Percentiles rank a stretch among this genome's conserved stretches.
Conservation (phyloP, 1,139 yeast genomes). For the Taphrina wiesneri region DNA sequence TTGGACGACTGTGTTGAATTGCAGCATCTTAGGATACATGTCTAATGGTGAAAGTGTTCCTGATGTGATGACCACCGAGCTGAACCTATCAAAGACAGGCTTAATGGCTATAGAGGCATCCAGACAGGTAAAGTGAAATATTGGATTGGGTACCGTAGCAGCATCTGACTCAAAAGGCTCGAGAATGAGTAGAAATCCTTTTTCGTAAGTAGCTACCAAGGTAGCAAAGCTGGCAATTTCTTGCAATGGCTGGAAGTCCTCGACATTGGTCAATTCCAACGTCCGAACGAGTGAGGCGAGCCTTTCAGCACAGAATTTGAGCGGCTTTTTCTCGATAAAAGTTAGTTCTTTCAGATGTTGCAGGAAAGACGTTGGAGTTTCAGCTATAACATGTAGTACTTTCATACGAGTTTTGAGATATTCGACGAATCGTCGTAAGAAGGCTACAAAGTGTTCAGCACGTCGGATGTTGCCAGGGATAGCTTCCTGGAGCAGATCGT, state of each 20-base stretch:
- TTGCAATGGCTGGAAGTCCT: conserved; percentile 86
- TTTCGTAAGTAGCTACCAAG: conserved; percentile 87
- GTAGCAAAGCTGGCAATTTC: conserved; percentile 98
- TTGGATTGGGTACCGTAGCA: conserved; percentile 96
- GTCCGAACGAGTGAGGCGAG: conserved; percentile 84
- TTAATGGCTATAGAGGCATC: conserved; percentile 98
- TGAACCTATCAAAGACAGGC: conserved; percentile 90
- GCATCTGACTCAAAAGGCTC: conserved; percentile 98
- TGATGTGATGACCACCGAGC: conserved; percentile 92
- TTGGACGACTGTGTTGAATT: conserved; percentile 90
- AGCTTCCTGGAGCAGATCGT: conserved; percentile 84
- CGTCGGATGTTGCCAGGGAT: conserved; percentile 95
- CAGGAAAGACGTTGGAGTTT: conserved; percentile 87
- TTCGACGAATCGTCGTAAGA: conserved; percentile 86
- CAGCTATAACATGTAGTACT: conserved; percentile 93
- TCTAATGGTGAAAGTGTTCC: conserved; percentile 98
- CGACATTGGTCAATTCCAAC: conserved; percentile 80
- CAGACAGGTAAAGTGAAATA: conserved; percentile 87
- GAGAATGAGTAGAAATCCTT: conserved; percentile 83
- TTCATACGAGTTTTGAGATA: conserved; percentile 90
- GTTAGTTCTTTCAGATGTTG: conserved; percentile 92
- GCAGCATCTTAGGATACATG: conserved; percentile 97
- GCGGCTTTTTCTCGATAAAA: conserved; percentile 86
- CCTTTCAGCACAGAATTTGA: conserved; percentile 88
- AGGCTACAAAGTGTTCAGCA: conserved; percentile 95